Conservation (phyloP, 2,329 filamentous ascomycete genomes). For the Fusarium odoratissimum region DNA sequence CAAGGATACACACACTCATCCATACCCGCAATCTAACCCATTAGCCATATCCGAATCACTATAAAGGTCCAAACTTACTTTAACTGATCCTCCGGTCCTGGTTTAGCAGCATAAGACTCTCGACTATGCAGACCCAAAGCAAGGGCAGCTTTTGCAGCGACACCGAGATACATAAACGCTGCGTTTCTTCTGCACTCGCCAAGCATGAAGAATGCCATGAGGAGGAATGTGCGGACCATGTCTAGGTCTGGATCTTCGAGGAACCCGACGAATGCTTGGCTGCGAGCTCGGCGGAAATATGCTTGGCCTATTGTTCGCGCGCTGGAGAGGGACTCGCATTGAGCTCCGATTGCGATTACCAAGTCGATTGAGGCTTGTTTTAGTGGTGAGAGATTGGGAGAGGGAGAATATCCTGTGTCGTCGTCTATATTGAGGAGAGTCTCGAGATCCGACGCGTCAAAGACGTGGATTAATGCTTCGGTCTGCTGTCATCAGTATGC, state of each 20-base stretch:
- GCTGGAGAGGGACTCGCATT: slow-evolving; percentile 35
- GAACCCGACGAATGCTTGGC: slow-evolving; percentile 36
- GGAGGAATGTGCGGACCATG: slow-evolving; percentile 41
- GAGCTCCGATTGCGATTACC: slow-evolving; percentile 43
- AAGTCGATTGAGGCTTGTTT: slow-evolving; percentile 31
- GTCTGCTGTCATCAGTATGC: slow-evolving; percentile 38
- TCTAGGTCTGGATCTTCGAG: slow-evolving; percentile 44
- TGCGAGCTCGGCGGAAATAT: slow-evolving; percentile 59
- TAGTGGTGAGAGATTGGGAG: neutral
- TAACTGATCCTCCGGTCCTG: slow-evolving; percentile 24
- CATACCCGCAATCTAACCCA: slow-evolving; percentile 48
- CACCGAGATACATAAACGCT: slow-evolving; percentile 72
- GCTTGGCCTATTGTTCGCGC: slow-evolving; percentile 42
- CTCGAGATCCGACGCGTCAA: slow-evolving; percentile 47
- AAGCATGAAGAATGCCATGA: slow-evolving; percentile 81
- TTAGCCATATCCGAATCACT: neutral
- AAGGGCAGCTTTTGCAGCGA: slow-evolving; percentile 67
- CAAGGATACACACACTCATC: slow-evolving; percentile 53
- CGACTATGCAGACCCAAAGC: slow-evolving; percentile 64
- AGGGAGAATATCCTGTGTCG: neutral
- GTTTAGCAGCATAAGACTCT: slow-evolving; percentile 37
- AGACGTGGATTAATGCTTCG: slow-evolving; percentile 50
- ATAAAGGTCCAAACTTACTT: slow-evolving; percentile 22
- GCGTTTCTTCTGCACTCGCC: slow-evolving; percentile 70
- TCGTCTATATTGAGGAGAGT: slow-evolving; percentile 26